Percentiles rank a stretch among this genome's conserved stretches.
Conservation (phyloP, 163 green algal species). For the Scenedesmus sp. region DNA sequence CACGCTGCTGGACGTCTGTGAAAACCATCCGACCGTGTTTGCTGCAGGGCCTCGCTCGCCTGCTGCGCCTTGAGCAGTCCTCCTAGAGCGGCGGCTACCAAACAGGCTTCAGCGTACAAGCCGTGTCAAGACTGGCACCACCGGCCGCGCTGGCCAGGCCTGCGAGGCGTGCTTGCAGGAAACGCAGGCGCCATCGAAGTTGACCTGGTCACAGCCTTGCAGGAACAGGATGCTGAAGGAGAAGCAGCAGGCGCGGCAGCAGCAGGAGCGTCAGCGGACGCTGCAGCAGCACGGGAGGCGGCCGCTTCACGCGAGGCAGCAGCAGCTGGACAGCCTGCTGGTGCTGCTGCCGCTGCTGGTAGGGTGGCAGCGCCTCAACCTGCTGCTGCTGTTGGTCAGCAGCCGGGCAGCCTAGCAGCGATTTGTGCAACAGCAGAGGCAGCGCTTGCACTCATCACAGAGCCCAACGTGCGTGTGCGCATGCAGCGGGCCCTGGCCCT, state of each 20-base stretch:
- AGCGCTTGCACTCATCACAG: neutral
- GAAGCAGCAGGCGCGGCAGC: neutral
- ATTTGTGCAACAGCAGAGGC: neutral
- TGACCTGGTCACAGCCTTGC: neutral
- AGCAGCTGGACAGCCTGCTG: neutral
- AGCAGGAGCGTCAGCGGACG: neutral
- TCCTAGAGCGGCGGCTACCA: neutral
- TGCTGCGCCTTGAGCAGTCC: neutral
- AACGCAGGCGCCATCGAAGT: neutral
- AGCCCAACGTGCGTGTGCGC: neutral
- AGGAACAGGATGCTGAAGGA: neutral
- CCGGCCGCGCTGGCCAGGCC: neutral
- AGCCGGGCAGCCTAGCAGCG: too few species aligned
- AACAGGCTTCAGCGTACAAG: neutral
- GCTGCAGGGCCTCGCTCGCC: neutral
- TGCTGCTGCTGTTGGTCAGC: neutral
- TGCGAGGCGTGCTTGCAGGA: neutral
- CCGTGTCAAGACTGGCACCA: neutral
- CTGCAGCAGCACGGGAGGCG: neutral
- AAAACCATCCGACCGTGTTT: neutral
- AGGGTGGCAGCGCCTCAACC: neutral
- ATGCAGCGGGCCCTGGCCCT: neutral
- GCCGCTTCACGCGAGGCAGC: neutral
- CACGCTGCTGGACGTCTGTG: too few species aligned
- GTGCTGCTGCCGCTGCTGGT: neutral